Evolutionary conservation across 2,329 filamentous ascomycete genomes (phyloP).

Genomic region (Phialocephala subalpina): DNA sequence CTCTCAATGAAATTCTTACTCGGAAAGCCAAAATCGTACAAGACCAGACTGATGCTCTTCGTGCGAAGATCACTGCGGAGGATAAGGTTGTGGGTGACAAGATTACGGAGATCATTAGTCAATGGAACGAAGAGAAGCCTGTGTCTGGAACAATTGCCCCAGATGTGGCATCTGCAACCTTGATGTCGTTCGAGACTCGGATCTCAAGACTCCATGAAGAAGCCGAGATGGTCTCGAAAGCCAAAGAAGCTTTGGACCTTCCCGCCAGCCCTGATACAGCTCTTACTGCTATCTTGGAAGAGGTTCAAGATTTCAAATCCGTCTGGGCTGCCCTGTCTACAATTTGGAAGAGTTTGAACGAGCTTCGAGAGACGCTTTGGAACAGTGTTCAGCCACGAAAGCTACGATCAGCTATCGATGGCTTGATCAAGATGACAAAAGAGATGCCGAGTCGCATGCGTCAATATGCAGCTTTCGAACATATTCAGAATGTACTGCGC

Average conservation of each 20-base stretch:
- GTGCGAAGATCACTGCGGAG: constrained; percentile 93
- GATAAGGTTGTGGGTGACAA: constrained; percentile 91
- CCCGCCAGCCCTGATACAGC: constrained; percentile 81
- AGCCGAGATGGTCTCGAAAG: constrained; percentile 91
- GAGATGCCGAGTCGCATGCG: constrained; percentile 99
- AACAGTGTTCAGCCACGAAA: constrained; percentile 95
- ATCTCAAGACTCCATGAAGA: constrained; percentile 88
- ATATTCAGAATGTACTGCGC: constrained; percentile 90
- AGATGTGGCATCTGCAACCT: constrained; percentile 83
- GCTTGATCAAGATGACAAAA: constrained; percentile 96
- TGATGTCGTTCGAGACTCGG: constrained; percentile 83
- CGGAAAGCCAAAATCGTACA: constrained; percentile 95
- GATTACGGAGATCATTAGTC: constrained; percentile 81
- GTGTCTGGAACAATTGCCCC: constrained; percentile 94
- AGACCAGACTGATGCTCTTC: constrained; percentile 93
- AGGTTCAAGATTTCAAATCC: constrained; percentile 98
- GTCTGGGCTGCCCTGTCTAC: constrained; percentile 96
- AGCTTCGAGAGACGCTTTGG: constrained; percentile 92
- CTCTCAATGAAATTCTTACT: constrained; percentile 88
- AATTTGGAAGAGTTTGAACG: constrained; percentile 96
- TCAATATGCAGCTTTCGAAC: constrained; percentile 99
- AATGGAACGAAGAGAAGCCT: constrained; percentile 97
- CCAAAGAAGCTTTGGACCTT: constrained; percentile 95
- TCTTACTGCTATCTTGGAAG: constrained; percentile 87
- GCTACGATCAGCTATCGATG: constrained; percentile 86